Evolutionary conservation across 192 early-diverging fungal species (phyloP).

Genomic region (Podila clonocystis): DNA sequence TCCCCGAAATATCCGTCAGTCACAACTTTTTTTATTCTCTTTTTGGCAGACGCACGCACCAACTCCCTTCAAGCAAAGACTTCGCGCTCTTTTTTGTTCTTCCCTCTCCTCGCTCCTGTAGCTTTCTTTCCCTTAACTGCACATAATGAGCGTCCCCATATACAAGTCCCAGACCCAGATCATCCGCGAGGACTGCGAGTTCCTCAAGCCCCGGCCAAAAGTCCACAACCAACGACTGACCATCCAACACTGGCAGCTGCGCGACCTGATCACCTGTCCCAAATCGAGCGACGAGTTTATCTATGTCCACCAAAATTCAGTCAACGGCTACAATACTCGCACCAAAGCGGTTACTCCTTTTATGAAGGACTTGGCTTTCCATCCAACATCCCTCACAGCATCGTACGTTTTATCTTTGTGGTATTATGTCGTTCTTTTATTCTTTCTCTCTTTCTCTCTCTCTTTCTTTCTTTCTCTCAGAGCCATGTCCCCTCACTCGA

Average conservation of each 20-base stretch:
- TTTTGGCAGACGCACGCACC: too few species aligned
- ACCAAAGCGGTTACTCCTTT: slow-evolving; percentile 59
- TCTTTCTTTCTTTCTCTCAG: not conserved
- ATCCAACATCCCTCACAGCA: slow-evolving; percentile 64
- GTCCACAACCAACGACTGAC: slow-evolving; percentile 83
- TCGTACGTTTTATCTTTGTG: slow-evolving; percentile 17
- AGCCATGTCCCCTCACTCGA: not conserved
- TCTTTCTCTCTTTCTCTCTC: slow-evolving; percentile 59
- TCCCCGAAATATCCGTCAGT: too few species aligned
- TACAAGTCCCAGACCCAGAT: slow-evolving; percentile 35
- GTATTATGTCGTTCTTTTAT: slow-evolving; percentile 37
- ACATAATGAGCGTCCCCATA: slow-evolving; percentile 11
- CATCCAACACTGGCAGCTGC: slow-evolving; percentile 97
- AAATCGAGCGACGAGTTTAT: slow-evolving; percentile 77
- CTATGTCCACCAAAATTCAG: slow-evolving; percentile 79
- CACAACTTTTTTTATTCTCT: too few species aligned
- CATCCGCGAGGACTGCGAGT: slow-evolving; percentile 70
- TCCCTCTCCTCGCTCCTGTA: not conserved
- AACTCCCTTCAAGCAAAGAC: too few species aligned
- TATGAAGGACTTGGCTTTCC: slow-evolving; percentile 72
- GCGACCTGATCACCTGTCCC: slow-evolving; percentile 88
- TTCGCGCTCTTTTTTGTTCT: not conserved
- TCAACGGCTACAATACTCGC: slow-evolving; percentile 70
- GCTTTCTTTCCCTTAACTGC: not conserved
- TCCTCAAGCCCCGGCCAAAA: slow-evolving; percentile 73